These are phyloP conservation scores for Irpex sp. DNA, from an alignment of 1,284 basidiomycete species.

Conservation along the genomic window DNA sequence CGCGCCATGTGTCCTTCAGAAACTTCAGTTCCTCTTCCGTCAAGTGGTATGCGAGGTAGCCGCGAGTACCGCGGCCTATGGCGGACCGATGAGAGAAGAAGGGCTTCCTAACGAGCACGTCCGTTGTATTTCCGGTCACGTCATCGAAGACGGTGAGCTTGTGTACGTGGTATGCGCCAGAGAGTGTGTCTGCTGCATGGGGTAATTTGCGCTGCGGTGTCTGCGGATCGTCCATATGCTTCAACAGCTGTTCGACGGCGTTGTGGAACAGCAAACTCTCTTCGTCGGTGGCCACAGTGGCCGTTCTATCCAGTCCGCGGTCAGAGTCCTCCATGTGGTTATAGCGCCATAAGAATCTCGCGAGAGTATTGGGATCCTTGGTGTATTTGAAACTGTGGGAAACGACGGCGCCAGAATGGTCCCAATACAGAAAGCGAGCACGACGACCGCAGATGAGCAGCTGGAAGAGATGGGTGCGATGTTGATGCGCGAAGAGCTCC, in stretches of 20 bases:
- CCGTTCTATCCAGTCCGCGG: conserved; percentile 22
- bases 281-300: conserved; percentile 6
- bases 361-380: background rate
- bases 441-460: conserved; percentile 2
- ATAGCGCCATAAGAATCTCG: background rate
- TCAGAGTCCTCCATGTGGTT: conserved; percentile 7
- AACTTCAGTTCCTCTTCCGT: background rate
- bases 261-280: background rate
- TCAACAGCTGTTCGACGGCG: background rate
- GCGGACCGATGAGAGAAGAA: background rate
- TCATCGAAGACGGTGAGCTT: background rate
- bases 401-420: conserved; percentile 10
- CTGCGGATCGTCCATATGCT: background rate
- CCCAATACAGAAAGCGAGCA: conserved; percentile 11
- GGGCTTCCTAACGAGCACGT: background rate
- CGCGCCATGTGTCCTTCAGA: conserved; percentile 2
- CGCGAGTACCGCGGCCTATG: conserved; percentile 2
- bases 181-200: background rate
- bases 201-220: background rate
- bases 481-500: conserved; percentile 9
- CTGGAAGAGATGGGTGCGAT: conserved; percentile 12
- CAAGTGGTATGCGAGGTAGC: background rate
- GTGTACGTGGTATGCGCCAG: background rate
- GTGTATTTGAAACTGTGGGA: conserved; percentile 1
- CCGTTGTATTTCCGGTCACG: background rate